Conservation (phyloP, 192 early-diverging fungal genomes). For the Entomortierella parvispora region DNA sequence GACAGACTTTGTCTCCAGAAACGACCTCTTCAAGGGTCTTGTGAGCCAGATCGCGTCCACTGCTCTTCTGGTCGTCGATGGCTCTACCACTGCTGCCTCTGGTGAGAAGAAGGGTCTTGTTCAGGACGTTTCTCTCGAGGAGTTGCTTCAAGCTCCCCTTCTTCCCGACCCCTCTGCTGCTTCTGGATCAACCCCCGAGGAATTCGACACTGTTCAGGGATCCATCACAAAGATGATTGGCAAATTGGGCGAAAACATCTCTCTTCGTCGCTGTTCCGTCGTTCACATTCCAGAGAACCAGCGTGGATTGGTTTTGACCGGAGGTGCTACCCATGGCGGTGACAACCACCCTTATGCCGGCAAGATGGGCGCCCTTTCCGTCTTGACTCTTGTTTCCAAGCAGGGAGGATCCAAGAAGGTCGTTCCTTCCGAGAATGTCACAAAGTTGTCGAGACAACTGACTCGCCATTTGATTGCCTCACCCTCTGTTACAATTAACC, state of each 20-base stretch:
- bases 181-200: conserved; percentile 4
- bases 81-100: neutral
- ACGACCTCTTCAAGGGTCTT: conserved; percentile 78
- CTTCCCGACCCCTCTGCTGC: conserved; percentile 57
- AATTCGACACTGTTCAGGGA: conserved; percentile 64
- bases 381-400: conserved; percentile 58
- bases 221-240: conserved; percentile 81
- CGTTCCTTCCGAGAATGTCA: conserved; percentile 46
- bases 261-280: conserved; percentile 73
- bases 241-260: conserved; percentile 91
- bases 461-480: conserved; percentile 92
- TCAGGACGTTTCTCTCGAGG: conserved; percentile 48
- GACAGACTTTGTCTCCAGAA: conserved; percentile 96
- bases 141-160: conserved; percentile 59
- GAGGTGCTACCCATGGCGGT: conserved; percentile 82
- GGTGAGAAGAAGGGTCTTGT: conserved; percentile 27
- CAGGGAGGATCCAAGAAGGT: conserved; percentile 45
- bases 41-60: conserved; percentile 69
- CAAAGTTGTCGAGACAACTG: conserved; percentile 73
- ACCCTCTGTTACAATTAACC: conserved; percentile 66
- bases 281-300: conserved; percentile 46
- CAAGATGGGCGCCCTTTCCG: conserved; percentile 83
- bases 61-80: conserved; percentile 56
- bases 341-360: conserved; percentile 67
- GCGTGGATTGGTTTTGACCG: conserved; percentile 55